phyloP scores from a whole-genome alignment of 176 grass and related monocot genomes.

The Hsuehochloa calcarea region DNA sequence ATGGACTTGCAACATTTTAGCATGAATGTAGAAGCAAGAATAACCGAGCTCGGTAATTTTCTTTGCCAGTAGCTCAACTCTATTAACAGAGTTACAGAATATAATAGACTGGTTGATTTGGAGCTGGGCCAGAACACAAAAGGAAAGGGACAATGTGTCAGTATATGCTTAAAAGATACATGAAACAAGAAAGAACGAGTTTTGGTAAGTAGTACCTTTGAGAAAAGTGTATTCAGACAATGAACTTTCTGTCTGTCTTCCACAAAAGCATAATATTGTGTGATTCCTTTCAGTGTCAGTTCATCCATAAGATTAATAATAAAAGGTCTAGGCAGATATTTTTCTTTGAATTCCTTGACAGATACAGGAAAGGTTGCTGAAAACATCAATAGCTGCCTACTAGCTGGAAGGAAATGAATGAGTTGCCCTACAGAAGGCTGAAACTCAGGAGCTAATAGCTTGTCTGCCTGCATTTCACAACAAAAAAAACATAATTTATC shows the following conservation, averaged over 20 bases:
- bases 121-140: conserved; percentile 48
- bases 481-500: neutral
- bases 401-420: conserved; percentile 62
- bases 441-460: conserved; percentile 86
- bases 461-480: conserved; percentile 65
- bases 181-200: too few relatives aligned
- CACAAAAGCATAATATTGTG: conserved; percentile 69
- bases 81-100: conserved; percentile 95
- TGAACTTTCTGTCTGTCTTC: conserved; percentile 72
- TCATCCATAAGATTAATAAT: conserved; percentile 80
- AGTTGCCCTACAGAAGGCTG: conserved; percentile 84
- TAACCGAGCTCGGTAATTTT: conserved; percentile 92
- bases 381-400: conserved; percentile 71
- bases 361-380: conserved; percentile 73
- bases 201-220: conserved; percentile 34
- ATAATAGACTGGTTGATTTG: conserved; percentile 97
- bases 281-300: conserved; percentile 67
- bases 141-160: conserved; percentile 14
- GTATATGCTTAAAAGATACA: neutral
- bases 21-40: conserved; percentile 97
- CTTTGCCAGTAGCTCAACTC: conserved; percentile 86
- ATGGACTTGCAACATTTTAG: conserved; percentile 97
- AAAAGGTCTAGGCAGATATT: conserved; percentile 65
- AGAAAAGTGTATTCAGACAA: conserved; percentile 62
- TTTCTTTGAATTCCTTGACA: conserved; percentile 68